A percentile compares a stretch with the other conserved stretches of the same genome.
Evolutionary conservation across 371 early-diverging fungal genomes (phyloP).

Genomic region (Haplosporangium sp.): DNA sequence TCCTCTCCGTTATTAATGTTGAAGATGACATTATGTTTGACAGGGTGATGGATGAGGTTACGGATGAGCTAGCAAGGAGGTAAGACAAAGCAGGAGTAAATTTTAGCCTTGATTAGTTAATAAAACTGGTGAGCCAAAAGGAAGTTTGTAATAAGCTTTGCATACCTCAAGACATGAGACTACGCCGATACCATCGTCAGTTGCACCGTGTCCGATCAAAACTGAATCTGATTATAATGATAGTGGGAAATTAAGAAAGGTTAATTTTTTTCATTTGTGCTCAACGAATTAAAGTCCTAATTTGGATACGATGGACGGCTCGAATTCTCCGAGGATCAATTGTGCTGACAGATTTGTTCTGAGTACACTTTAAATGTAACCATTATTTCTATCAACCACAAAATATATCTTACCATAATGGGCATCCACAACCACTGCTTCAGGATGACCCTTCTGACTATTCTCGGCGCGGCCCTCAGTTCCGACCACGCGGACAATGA

Average conservation of each 20-base stretch:
- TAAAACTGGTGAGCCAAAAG: no score
- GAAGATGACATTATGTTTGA: conserved; percentile 75
- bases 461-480: conserved; percentile 56
- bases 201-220: conserved; percentile 84
- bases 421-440: conserved; percentile 64
- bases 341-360: conserved; percentile 15
- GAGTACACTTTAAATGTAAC: background rate
- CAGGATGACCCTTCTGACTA: conserved; percentile 22
- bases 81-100: background rate
- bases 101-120: background rate
- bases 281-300: conserved; percentile 11
- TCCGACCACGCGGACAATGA: conserved; percentile 63
- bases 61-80: conserved; percentile 59
- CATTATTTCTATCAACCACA: background rate
- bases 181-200: conserved; percentile 88
- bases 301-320: conserved; percentile 27
- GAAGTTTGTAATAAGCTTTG: no score
- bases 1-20: conserved; percentile 93
- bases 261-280: background rate
- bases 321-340: conserved; percentile 17
- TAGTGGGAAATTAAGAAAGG: background rate
- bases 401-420: conserved; percentile 63
- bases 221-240: conserved; percentile 67
- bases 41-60: conserved; percentile 69
- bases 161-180: conserved; percentile 74